These are phyloP conservation scores for Solanum pimpinellifolium DNA, from an alignment of 257 asterid genomes.

Conservation along the genomic window DNA sequence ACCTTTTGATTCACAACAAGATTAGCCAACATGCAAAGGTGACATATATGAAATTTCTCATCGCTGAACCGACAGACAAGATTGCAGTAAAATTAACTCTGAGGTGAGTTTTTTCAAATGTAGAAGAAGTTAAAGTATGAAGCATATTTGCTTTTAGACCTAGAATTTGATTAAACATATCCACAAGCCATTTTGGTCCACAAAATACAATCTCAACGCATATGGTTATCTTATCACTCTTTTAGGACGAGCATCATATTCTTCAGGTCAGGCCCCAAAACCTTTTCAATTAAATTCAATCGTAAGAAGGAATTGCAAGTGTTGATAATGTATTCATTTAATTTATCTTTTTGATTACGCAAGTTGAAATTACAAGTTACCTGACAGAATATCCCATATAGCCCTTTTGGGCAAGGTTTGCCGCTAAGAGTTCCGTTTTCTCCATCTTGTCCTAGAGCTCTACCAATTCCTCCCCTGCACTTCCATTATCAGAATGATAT, in stretches of 20 bases:
- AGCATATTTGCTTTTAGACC: background rate
- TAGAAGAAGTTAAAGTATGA: background rate
- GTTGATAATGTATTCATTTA: background rate
- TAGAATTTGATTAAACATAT: background rate
- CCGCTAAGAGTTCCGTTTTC: slow-evolving; percentile 78
- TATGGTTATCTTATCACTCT: background rate
- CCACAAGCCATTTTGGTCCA: background rate
- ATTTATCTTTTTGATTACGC: background rate
- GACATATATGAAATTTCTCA: background rate
- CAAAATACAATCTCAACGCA: background rate
- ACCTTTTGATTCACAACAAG: background rate
- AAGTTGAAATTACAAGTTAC: slow-evolving; percentile 20
- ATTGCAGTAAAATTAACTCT: background rate
- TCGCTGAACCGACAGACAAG: background rate
- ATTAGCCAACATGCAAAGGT: background rate
- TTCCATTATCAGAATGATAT: slow-evolving; percentile 12
- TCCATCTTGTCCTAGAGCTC: slow-evolving; percentile 59
- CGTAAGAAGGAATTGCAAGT: slow-evolving; percentile 4
- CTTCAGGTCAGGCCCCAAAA: background rate
- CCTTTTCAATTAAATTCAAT: background rate
- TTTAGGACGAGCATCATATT: background rate
- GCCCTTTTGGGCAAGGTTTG: slow-evolving; percentile 80
- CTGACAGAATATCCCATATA: slow-evolving; percentile 76
- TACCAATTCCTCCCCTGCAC: slow-evolving; percentile 77
- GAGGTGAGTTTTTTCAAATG: background rate